A percentile compares a stretch with the other conserved stretches of the same genome.
Conservation (phyloP, 257 asterid species). For the Solanum tarijense region DNA sequence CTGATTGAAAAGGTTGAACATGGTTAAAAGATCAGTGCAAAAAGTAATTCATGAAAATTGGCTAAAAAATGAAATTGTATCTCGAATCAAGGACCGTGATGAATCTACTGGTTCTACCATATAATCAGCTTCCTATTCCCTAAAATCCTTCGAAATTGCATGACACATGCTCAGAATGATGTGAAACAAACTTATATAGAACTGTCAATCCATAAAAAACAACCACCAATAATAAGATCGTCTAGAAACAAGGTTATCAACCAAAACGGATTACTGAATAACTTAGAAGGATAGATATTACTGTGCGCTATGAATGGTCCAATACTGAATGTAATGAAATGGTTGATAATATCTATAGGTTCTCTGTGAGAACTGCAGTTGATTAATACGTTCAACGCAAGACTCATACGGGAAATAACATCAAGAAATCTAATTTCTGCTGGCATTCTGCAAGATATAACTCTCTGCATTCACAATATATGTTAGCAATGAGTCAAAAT, state of each 20-base stretch:
- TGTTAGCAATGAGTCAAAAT: background rate
- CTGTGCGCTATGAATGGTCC: background rate
- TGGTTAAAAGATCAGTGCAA: background rate
- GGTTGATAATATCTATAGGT: background rate
- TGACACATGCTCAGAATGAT: background rate
- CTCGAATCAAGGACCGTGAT: background rate
- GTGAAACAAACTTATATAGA: background rate
- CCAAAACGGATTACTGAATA: background rate
- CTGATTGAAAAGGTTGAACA: background rate
- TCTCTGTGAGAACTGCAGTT: background rate
- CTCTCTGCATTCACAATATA: too few species aligned
- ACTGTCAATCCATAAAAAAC: background rate
- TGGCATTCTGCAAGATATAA: too few species aligned
- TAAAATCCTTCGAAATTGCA: background rate
- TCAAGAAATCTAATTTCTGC: background rate
- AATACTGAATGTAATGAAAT: background rate
- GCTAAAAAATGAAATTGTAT: background rate
- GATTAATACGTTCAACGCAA: background rate
- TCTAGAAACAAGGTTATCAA: background rate
- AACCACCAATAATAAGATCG: background rate
- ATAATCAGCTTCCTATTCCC: background rate
- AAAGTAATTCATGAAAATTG: background rate
- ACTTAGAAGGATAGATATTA: background rate
- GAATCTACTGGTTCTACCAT: background rate
- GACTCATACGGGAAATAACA: background rate